A percentile compares a stretch with the other conserved stretches of the same genome.
phyloP scores from a whole-genome alignment of 2,329 filamentous ascomycete genomes.

The Aspergillus ustus region DNA sequence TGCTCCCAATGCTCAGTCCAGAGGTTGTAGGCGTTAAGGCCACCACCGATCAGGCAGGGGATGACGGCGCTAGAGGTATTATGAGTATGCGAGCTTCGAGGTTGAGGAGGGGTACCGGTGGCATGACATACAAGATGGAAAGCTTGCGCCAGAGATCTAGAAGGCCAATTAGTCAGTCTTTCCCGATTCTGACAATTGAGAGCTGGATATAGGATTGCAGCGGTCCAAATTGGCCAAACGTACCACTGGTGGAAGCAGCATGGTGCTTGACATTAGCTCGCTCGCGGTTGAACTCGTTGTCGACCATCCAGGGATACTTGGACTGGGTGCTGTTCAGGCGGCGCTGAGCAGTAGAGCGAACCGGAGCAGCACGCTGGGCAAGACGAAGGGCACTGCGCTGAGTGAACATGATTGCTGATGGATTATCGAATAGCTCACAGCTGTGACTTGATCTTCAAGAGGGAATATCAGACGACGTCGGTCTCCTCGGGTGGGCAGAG shows the following conservation, averaged over 20 bases:
- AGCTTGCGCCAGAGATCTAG: conserved; percentile 94
- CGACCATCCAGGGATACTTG: conserved; percentile 65
- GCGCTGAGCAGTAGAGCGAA: conserved; percentile 67
- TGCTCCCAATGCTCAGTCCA: conserved; percentile 99
- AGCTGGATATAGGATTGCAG: not conserved
- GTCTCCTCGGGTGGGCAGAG: conserved; percentile 28
- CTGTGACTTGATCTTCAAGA: conserved; percentile 23
- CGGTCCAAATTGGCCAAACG: conserved; percentile 44
- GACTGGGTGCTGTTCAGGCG: conserved; percentile 68
- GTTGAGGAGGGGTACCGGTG: conserved; percentile 6
- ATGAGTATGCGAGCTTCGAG: conserved; percentile 21
- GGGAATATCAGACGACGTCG: conserved; percentile 32
- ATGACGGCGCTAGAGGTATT: conserved; percentile 66
- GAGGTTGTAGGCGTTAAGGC: conserved; percentile 83
- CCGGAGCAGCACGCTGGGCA: conserved; percentile 60
- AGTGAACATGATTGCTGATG: conserved; percentile 62
- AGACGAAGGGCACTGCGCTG: conserved; percentile 66
- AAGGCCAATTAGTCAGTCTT: conserved; percentile 33
- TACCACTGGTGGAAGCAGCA: conserved; percentile 81
- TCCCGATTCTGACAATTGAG: not conserved
- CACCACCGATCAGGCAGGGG: conserved; percentile 72
- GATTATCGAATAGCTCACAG: conserved; percentile 15
- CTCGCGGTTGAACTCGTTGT: conserved; percentile 95
- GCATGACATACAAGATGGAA: conserved; percentile 80
- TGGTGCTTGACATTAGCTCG: conserved; percentile 88